Base-by-base conservation (phyloP, 2,329 filamentous ascomycete species). In the Scedosporium aurantiacum region DNA sequence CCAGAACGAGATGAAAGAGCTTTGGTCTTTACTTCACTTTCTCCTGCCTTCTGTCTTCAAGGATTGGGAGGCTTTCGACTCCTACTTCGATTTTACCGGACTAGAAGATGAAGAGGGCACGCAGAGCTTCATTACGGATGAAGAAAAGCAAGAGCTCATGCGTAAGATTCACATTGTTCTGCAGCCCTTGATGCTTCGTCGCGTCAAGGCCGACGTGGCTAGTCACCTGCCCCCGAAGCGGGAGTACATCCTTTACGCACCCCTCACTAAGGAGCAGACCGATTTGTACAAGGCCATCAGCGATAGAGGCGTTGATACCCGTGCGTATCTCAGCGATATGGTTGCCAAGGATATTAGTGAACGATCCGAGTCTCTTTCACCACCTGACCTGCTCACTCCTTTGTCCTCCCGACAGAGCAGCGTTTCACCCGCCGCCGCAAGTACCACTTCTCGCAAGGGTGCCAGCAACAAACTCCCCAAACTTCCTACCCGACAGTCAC, bases 81-180 rank as follows among this genome's bases (percentile, higher is more conserved):
- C 86, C 1, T 97, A 93, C 92, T 99, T 99, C 64, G 93, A 99
- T 71, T 99, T 99, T 68, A 94, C 90, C 0, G 92, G 91, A 6
- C 79, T 99, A 1, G 85, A 95, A 61, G 90, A 97, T 63, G 90
- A 92, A 65, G 81, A 88, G 41, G 86, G 85, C 0, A 88, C 91
- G 1, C 85, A 90, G 58, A 84, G 92, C 54, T 88, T 96, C 59
- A 81, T 95, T 5, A 86, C 87, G 3, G 89, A 96, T 67, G 84
- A 89, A 60, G 84, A 87, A 65, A 78, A 78, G 43, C 75, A 78
- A 43, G 75, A 76, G 7, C 62, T 78, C 0, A 74, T 78, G 2
- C 76, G 91, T 59, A 96, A 93, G 65, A 89, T 99, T 62, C 94
- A 99, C 69, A 84, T 93, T 0, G 92, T 99, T 25, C 74, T 99